These are phyloP conservation scores for Aschersonia sp. DNA, from an alignment of 2,329 filamentous ascomycete genomes.

Conservation along the genomic window DNA sequence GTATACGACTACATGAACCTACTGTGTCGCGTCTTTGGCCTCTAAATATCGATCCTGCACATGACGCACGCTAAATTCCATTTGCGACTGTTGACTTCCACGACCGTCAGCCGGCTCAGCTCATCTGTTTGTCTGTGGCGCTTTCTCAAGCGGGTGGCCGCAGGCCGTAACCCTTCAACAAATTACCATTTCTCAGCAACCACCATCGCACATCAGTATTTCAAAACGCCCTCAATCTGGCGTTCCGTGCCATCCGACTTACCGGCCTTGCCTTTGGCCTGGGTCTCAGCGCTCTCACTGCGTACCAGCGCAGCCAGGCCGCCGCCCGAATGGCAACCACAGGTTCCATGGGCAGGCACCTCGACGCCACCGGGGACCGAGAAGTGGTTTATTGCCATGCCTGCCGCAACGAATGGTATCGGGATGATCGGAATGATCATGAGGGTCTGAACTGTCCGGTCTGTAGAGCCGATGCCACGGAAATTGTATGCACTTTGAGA, in stretches of 20 bases:
- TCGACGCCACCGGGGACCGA: constrained; percentile 35
- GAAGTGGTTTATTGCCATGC: constrained; percentile 79
- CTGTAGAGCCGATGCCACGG: constrained; percentile 67
- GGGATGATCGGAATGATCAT: constrained; percentile 22
- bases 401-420: constrained; percentile 71
- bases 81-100: no score
- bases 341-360: constrained; percentile 17
- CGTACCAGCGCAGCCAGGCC: constrained; percentile 31
- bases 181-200: no score
- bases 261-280: constrained; percentile 43
- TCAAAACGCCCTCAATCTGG: constrained; percentile 25
- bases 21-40: no score
- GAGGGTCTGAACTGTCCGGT: constrained; percentile 57
- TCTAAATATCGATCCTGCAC: no score
- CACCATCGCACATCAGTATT: no score
- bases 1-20: no score
- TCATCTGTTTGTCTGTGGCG: no score
- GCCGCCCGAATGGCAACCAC: constrained; percentile 22
- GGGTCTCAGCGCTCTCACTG: constrained; percentile 39
- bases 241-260: constrained; percentile 39
- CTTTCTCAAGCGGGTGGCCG: no score
- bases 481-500: constrained; percentile 54
- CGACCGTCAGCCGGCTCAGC: no score
- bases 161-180: no score
- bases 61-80: no score